Evolutionary conservation across 768 basidiomycete genomes (phyloP), one percentile per base, ranked within the genome.

Genomic region (Tulasnella sp.): DNA sequence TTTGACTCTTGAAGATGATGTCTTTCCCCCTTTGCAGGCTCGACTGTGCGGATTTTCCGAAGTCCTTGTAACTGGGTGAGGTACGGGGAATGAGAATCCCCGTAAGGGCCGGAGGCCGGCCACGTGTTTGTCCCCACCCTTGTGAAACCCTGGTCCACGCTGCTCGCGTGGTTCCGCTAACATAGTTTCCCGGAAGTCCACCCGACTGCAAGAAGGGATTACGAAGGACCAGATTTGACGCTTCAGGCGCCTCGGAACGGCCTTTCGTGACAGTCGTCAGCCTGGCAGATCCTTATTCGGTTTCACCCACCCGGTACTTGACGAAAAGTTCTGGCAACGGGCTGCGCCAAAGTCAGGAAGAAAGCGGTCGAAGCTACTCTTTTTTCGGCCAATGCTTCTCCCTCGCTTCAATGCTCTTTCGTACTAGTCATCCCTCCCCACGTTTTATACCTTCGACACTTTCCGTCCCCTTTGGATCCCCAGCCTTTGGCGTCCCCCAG

Each of bases 81-180:
- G 34, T 37, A 40, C 64, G 36, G n/a, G 34, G 64, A 26, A 65
- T n/a, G 52, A 59, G 52, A 59, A 22, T 59, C 32, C 52, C 52
- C 39, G 35, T 34, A 65, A 65, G 64, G 64, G 64, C 64, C 64
- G 64, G 34, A 65, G 39, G 35, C 64, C 64, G 64, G 64, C 64
- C 64, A 65, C 64, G 64, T 65, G 64, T 40, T 29, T 22, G 26
- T 29, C 22, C 52, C 52, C 11, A 14, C 52, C 52, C 34, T 19
- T 26, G 36, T 35, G 39, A 16, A 11, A 22, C 34, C 64, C 64
- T 65, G 52, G 34, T 65, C 64, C 64, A 65, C 64, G 64, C 36
- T 65, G 64, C 64, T 65, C 64, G 64, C 64, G 64, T 65, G 64
- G 64, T 26, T n/a, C 64, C 64, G 52, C 52, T 59, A 14, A 14